Evolutionary conservation across 345 rosid species (phyloP).

Genomic region (Rhodamnia argentea): DNA sequence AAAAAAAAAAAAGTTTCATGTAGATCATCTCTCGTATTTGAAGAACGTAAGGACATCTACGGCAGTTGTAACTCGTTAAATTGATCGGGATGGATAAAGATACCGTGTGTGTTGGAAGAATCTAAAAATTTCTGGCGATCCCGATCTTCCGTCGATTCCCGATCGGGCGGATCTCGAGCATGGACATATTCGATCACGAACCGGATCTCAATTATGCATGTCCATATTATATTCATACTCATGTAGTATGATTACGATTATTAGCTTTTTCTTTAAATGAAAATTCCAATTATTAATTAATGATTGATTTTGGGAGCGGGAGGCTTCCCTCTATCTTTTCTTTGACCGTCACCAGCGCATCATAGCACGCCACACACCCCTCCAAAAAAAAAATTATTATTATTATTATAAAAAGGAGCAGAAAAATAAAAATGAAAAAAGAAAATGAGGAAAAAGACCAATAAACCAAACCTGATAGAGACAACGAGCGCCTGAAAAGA

Average conservation of each 20-base stretch:
- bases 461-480: neutral
- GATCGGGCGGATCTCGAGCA: neutral
- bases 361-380: neutral
- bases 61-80: neutral
- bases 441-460: neutral
- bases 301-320: neutral
- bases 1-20: neutral
- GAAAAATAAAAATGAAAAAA: no score
- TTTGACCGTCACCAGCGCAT: neutral
- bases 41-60: no score
- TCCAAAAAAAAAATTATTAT: neutral
- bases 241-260: neutral
- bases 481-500: neutral
- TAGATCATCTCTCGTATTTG: neutral
- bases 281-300: neutral
- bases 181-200: rapidly evolving
- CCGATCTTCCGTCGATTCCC: rapidly evolving
- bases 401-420: neutral
- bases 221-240: neutral
- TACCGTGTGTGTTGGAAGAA: rapidly evolving
- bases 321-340: neutral
- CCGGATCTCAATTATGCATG: neutral
- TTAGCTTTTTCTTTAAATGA: no score
- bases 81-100: neutral
- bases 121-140: neutral